Base-by-base conservation (phyloP, 257 asterid genomes). In the Euphrasia confusa region DNA sequence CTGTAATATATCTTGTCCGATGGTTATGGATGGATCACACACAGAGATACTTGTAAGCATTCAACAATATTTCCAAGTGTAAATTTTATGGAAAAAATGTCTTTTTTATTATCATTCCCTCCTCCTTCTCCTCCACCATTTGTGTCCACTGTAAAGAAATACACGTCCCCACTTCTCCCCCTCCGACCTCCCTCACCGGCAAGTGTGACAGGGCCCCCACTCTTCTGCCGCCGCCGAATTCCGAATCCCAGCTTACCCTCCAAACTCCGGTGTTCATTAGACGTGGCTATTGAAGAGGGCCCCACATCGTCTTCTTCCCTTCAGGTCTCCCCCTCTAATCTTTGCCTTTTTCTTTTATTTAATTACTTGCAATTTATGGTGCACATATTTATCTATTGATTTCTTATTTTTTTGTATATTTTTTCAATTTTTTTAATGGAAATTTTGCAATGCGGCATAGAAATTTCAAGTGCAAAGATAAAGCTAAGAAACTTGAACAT, bases 241-340 rank as follows among this genome's bases (percentile, higher is more conserved):
- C 61, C 57, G 67, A 65, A 63, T 50, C 71, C 57, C 60, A 21
- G 71, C 42, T 47, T 48, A 71, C 68, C 68, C 15, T 62, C 67
- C 57, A 52, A 61, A 11, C 50, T 69, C 59, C 73, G 59, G 40
- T 76, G 86, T 73, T 71, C 68, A 69, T 75, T 88, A 13, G 71
- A 77, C 66, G 79, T 80, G 88, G 78, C 84, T 28, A 55, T 74
- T 73, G 67, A 74, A 37, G 87, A 77, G 61, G 80, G 70, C 39
- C 71, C 73, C 68, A 65, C 67, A 54, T 60, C 78, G 33, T 63
- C 84, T 50, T 61, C 83, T 58, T 54, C 52, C 65, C 74, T 81
- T 54, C 85, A 74, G 88, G 92, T 83, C 18, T n/a, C 24, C 24
- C 15, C 50, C 52, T 32, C 37, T 30, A 30, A 30, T 30, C 33